Base-by-base conservation (phyloP, 2,329 filamentous ascomycete genomes). In the Microcera coccophila region DNA sequence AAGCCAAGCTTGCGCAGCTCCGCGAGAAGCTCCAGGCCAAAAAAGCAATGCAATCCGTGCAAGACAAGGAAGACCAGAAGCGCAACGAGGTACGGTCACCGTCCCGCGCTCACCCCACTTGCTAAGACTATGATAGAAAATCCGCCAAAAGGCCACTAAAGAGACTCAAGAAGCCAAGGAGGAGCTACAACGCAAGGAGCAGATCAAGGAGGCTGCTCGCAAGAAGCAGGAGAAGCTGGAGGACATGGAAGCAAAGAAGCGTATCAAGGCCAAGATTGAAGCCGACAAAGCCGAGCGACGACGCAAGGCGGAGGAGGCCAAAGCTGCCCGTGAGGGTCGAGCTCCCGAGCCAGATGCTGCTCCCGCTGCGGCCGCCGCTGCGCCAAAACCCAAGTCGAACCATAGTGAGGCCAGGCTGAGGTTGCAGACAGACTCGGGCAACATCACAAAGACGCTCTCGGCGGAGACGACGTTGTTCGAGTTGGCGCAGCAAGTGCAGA, bases 381-480 rank as follows among this genome's bases (percentile, higher is more conserved):
- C 72, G 42, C 68, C 63, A 41, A 87, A 85, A 57, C 76, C 83
- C 7, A 79, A 84, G 38, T 78, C 81, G 4, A 80, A 84, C 40
- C 87, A 93, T 63, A 88, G 76, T 16, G 89, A 95, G 63, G 82
- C 90, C 11, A 79, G 93, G 20, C 69, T 98, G 48, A 78, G 90
- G 46, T 70, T 98, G 31, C 90, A 95, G 66, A 90, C 85, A 0
- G 73, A 70, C 15, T 52, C 52, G 4, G 88, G 89, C 12, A 90
- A 86, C 48, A 72, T 96, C 41, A 82, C 85, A 69, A 97, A 95
- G 76, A 91, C 86, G 0, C 82, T 95, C 51, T 84, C 89, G 0
- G 90, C 87, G 5, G 88, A 94, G 45, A 94, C 90, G 3, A 97
- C 93, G 0, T 71, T 98, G 10, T 95, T 95, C 57, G 91, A 98